phyloP scores from a whole-genome alignment of 352 stramenopile species.

The Bremia lactucae region DNA sequence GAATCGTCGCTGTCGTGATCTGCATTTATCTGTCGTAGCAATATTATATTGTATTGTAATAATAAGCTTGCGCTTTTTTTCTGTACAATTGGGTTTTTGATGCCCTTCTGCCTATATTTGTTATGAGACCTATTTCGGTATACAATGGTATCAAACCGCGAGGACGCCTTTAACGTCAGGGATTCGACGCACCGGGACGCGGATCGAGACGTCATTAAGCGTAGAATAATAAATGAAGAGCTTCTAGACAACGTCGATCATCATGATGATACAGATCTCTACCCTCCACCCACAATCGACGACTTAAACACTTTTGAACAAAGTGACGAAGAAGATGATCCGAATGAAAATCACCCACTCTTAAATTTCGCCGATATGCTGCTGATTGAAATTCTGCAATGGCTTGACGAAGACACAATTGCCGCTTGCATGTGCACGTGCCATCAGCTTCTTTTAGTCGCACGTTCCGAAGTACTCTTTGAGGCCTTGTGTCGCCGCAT shows the following conservation, averaged over 20 bases:
- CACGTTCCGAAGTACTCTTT: slow-evolving; percentile 45
- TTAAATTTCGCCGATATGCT: slow-evolving; percentile 62
- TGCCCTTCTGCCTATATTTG: slow-evolving; percentile 4
- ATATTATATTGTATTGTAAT: too few relatives aligned
- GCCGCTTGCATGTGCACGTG: slow-evolving; percentile 39
- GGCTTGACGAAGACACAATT: slow-evolving; percentile 68
- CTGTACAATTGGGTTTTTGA: background rate
- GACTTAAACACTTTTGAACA: slow-evolving; percentile 4
- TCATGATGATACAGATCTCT: too few relatives aligned
- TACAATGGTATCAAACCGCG: slow-evolving; percentile 10
- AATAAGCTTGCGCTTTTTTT: slow-evolving; percentile 1
- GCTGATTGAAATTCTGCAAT: slow-evolving; percentile 57
- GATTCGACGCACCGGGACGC: slow-evolving; percentile 36
- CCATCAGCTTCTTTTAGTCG: slow-evolving; percentile 43
- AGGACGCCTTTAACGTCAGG: slow-evolving; percentile 9
- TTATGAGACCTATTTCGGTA: background rate
- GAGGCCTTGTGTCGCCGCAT: slow-evolving; percentile 60
- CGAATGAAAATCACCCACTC: slow-evolving; percentile 26
- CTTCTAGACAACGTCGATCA: too few relatives aligned
- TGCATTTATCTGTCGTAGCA: too few relatives aligned
- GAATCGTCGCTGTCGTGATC: slow-evolving; percentile 14
- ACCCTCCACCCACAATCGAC: too few relatives aligned
- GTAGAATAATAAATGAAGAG: too few relatives aligned
- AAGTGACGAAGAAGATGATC: slow-evolving; percentile 16
- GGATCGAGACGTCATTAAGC: too few relatives aligned